A percentile compares a stretch with the other conserved stretches of the same genome.
phyloP scores from a whole-genome alignment of 2,329 filamentous ascomycete genomes.

The Talaromyces sp. region DNA sequence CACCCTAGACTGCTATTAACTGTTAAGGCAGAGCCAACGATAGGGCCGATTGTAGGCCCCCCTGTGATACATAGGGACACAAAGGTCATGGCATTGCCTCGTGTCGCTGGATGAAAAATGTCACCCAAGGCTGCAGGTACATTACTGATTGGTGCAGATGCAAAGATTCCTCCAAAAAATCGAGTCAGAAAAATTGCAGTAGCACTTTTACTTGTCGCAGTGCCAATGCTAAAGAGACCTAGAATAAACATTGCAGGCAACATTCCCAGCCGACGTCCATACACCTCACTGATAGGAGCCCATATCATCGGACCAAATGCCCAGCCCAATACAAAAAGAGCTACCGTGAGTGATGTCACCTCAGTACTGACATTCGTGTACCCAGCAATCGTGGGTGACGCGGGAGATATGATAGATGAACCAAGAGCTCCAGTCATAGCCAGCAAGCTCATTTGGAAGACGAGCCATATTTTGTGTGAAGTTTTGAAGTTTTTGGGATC shows the following conservation, averaged over 20 bases:
- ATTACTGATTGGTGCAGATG: constrained; percentile 47
- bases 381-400: constrained; percentile 45
- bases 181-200: constrained; percentile 43
- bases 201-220: constrained; percentile 43
- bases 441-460: constrained; percentile 53
- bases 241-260: constrained; percentile 36
- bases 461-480: constrained; percentile 52
- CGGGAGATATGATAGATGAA: constrained; percentile 56
- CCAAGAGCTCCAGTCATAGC: constrained; percentile 55
- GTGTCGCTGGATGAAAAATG: constrained; percentile 42
- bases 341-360: constrained; percentile 27
- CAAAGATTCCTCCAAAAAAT: constrained; percentile 52
- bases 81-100: constrained; percentile 43
- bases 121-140: constrained; percentile 49
- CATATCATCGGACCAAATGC: constrained; percentile 41
- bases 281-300: constrained; percentile 50
- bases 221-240: constrained; percentile 39
- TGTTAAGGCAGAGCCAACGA: constrained; percentile 45
- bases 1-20: constrained; percentile 42
- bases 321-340: constrained; percentile 5
- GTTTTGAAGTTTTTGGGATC: constrained; percentile 54
- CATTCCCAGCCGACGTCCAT: constrained; percentile 51
- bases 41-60: constrained; percentile 46
- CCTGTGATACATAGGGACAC: constrained; percentile 34
- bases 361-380: constrained; percentile 49